Conservation (phyloP, 257 asterid species). For the Forsythia viridissima region DNA sequence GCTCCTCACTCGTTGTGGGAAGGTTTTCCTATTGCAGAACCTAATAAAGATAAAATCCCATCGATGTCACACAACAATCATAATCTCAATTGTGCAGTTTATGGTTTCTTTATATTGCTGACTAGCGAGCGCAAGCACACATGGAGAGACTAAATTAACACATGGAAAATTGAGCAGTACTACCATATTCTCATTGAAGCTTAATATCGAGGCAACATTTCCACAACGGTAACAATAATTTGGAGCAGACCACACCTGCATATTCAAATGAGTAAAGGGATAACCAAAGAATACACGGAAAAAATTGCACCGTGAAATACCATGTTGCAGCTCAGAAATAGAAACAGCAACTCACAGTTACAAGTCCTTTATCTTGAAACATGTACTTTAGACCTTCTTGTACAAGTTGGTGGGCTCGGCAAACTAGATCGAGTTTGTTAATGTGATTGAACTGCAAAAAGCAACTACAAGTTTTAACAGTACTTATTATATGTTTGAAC, state of each 20-base stretch:
- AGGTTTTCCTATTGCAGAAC: background rate
- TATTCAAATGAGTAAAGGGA: slow-evolving; percentile 8
- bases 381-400: slow-evolving; percentile 98
- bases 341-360: slow-evolving; percentile 73
- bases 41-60: background rate
- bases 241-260: slow-evolving; percentile 99
- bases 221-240: slow-evolving; percentile 98
- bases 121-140: background rate
- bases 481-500: background rate
- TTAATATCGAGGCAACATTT: slow-evolving; percentile 93
- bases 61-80: background rate
- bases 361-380: slow-evolving; percentile 99
- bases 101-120: background rate
- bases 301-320: slow-evolving; percentile 8
- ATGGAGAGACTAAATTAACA: background rate
- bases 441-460: slow-evolving; percentile 87
- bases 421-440: slow-evolving; percentile 90
- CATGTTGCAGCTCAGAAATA: background rate
- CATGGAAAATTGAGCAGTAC: background rate
- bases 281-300: slow-evolving; percentile 10
- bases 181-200: slow-evolving; percentile 99
- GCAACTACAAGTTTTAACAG: slow-evolving; percentile 16
- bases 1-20: background rate
- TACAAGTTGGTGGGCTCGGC: slow-evolving; percentile 99
- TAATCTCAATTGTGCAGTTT: background rate